Evolutionary conservation across 2,329 filamentous ascomycete species (phyloP).

Genomic region (Aureobasidium lini): DNA sequence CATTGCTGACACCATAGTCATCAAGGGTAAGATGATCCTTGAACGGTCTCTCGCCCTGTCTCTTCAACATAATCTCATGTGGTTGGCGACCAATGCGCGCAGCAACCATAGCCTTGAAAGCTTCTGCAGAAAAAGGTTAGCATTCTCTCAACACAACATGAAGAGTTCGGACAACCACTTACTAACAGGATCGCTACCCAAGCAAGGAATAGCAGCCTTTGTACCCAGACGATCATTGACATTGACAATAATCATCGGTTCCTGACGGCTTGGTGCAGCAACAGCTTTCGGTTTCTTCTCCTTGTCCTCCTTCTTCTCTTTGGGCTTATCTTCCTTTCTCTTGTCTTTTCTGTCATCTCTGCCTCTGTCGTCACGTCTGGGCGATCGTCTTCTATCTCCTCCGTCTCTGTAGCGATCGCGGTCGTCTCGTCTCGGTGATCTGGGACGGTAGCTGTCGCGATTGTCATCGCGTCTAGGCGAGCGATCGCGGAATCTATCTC

Average conservation of each 20-base stretch:
- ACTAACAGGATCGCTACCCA: constrained; percentile 71
- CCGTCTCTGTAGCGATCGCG: constrained; percentile 22
- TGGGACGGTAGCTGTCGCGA: constrained; percentile 14
- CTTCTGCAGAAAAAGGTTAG: constrained; percentile 34
- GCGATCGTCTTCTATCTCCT: constrained; percentile 1
- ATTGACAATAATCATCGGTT: constrained; percentile 89
- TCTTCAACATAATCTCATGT: constrained; percentile 84
- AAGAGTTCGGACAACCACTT: constrained; percentile 22
- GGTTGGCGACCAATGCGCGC: constrained; percentile 81
- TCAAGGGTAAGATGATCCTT: constrained; percentile 82
- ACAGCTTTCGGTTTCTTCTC: constrained; percentile 18
- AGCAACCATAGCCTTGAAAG: constrained; percentile 88
- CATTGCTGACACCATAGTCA: constrained; percentile 91
- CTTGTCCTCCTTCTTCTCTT: constrained; percentile 23
- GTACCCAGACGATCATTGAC: constrained; percentile 94
- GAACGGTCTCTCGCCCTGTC: constrained; percentile 87
- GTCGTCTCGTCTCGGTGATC: constrained; percentile 12
- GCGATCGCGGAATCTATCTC: constrained; percentile 15
- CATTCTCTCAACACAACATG: background rate
- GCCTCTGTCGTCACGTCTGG: constrained; percentile 9
- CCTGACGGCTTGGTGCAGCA: constrained; percentile 35
- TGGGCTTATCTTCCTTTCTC: constrained; percentile 15
- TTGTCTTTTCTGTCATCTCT: constrained; percentile 11
- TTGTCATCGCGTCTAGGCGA: constrained; percentile 9
- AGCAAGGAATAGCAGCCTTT: constrained; percentile 87